Conservation (phyloP, 331 rosid species). For the Pyrus hybrid region DNA sequence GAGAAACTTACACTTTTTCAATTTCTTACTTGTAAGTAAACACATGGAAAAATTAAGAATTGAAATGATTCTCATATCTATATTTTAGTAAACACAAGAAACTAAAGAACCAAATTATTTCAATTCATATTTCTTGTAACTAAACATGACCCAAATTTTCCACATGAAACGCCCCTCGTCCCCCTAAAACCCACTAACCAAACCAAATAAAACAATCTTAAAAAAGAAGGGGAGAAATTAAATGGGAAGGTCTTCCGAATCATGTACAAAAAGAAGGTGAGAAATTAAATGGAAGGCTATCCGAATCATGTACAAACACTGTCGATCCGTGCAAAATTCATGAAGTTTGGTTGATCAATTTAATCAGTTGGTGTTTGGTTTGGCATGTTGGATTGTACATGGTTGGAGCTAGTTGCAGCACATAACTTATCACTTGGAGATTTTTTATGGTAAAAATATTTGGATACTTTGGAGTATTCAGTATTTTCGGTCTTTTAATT, state of each 20-base stretch:
- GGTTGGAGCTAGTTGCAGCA: neutral
- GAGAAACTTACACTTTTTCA: no score
- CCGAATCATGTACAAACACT: neutral
- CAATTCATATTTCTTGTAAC: neutral
- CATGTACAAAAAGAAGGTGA: no score
- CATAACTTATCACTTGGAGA: neutral
- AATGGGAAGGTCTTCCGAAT: no score
- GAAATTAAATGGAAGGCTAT: neutral
- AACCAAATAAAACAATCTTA: neutral
- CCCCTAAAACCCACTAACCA: neutral
- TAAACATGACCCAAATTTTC: neutral
- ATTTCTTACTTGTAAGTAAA: no score
- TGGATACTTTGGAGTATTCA: no score
- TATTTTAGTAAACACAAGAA: neutral
- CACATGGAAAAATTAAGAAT: neutral
- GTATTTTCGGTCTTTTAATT: no score
- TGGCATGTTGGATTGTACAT: neutral
- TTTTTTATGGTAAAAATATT: neutral
- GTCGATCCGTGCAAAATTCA: neutral
- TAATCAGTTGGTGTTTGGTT: neutral
- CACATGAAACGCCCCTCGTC: neutral
- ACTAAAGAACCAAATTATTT: neutral
- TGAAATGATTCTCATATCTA: neutral
- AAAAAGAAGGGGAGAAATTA: no score
- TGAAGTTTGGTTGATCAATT: neutral